Conservation (phyloP, 1,284 basidiomycete species). For the Irpex rosettiformis region DNA sequence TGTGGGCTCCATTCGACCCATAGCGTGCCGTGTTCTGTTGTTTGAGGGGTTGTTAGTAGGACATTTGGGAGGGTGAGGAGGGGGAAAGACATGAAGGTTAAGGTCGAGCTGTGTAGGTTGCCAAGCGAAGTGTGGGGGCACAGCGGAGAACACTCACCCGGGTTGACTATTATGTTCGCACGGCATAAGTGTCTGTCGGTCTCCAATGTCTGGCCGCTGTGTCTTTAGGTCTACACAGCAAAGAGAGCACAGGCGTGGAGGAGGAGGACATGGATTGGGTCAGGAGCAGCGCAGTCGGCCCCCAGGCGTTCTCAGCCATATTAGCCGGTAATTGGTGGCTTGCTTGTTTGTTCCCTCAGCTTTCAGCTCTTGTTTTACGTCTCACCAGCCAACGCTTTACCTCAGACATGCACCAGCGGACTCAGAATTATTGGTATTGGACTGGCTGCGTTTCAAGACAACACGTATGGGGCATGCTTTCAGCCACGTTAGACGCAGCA, state of each 20-base stretch:
- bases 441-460: neutral
- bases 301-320: neutral
- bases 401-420: neutral
- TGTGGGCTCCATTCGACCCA: constrained; percentile 47
- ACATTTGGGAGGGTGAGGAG: constrained; percentile 51
- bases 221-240: too few relatives aligned
- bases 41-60: constrained; percentile 33
- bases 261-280: too few relatives aligned
- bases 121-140: neutral
- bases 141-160: too few relatives aligned
- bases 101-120: neutral
- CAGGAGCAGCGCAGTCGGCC: too few relatives aligned
- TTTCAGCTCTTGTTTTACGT: neutral
- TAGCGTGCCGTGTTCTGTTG: constrained; percentile 40
- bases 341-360: neutral
- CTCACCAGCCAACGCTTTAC: neutral
- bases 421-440: neutral
- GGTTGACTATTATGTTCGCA: neutral
- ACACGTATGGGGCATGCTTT: neutral
- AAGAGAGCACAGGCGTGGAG: too few relatives aligned
- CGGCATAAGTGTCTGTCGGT: too few relatives aligned
- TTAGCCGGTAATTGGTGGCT: neutral
- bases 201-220: too few relatives aligned
- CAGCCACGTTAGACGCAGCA: neutral
- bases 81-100: constrained; percentile 33